Evolutionary conservation across 306 rosid genomes (phyloP).

Genomic region (Luffa aegyptiaca): DNA sequence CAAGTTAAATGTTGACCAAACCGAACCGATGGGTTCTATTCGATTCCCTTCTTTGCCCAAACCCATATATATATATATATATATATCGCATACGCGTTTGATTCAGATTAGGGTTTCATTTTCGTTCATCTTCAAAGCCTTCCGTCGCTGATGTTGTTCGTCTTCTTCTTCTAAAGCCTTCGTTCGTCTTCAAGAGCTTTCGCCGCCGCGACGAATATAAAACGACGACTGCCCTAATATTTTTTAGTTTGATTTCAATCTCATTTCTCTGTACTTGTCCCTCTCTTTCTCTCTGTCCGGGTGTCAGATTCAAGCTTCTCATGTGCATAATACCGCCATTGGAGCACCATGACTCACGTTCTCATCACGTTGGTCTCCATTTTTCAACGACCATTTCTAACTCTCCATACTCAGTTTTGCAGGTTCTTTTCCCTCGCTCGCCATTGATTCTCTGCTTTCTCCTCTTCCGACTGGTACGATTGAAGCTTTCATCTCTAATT

Average conservation of each 20-base stretch:
- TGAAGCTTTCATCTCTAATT: not conserved
- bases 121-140: no score
- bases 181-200: no score
- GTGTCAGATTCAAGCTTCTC: conserved; percentile 5
- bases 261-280: not conserved
- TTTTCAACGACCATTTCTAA: not conserved
- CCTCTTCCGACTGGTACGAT: conserved; percentile 6
- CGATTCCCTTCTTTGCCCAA: no score
- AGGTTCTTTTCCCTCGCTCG: not conserved
- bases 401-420: not conserved
- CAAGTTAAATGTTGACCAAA: no score
- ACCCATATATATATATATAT: no score
- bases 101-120: no score
- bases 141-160: no score
- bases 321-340: not conserved
- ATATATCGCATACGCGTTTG: no score
- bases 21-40: no score
- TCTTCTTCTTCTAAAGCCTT: no score
- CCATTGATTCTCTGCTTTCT: not conserved
- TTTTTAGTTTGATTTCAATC: not conserved
- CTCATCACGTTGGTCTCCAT: not conserved
- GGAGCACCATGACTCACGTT: not conserved
- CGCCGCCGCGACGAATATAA: no score
- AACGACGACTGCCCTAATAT: not conserved
- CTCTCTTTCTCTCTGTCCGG: not conserved